phyloP scores from a whole-genome alignment of 2,329 filamentous ascomycete genomes.

The Arthrobotrys iridis region DNA sequence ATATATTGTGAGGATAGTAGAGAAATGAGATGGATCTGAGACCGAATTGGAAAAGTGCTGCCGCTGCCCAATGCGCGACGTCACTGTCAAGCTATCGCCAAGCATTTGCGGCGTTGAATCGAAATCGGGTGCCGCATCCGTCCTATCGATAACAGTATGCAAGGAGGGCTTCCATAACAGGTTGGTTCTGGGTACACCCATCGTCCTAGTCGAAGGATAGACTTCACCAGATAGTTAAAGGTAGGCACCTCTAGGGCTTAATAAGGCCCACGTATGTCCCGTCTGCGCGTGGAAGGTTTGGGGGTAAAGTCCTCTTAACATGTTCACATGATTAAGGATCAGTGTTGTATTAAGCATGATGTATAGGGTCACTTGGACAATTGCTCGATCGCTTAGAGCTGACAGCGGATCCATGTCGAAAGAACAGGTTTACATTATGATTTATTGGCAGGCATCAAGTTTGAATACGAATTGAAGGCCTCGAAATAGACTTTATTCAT shows the following conservation, averaged over 20 bases:
- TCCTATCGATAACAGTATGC: slow-evolving; percentile 29
- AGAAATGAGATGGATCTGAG: neutral
- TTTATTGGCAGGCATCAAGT: neutral
- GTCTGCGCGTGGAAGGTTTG: slow-evolving; percentile 8
- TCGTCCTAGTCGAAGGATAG: too few relatives aligned
- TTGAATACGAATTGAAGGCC: neutral
- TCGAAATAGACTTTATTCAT: neutral
- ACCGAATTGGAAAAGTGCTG: slow-evolving; percentile 2
- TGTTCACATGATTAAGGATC: slow-evolving; percentile 40
- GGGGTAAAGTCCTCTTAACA: neutral
- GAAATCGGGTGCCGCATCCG: slow-evolving; percentile 21
- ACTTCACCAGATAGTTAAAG: neutral
- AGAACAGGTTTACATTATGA: neutral
- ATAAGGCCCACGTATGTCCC: neutral
- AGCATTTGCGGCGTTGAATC: neutral
- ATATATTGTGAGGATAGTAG: neutral
- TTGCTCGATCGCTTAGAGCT: neutral
- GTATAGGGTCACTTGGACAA: slow-evolving; percentile 8
- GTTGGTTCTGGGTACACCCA: neutral
- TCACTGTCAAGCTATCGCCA: slow-evolving; percentile 9
- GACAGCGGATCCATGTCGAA: slow-evolving; percentile 27
- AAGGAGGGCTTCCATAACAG: slow-evolving; percentile 23
- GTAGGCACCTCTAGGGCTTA: neutral
- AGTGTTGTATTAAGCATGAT: too few relatives aligned
- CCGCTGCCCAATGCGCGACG: neutral